Percentiles rank a stretch among this genome's conserved stretches.
Evolutionary conservation across 306 rosid species (phyloP).

Genomic region (Canavalia ensiformis): DNA sequence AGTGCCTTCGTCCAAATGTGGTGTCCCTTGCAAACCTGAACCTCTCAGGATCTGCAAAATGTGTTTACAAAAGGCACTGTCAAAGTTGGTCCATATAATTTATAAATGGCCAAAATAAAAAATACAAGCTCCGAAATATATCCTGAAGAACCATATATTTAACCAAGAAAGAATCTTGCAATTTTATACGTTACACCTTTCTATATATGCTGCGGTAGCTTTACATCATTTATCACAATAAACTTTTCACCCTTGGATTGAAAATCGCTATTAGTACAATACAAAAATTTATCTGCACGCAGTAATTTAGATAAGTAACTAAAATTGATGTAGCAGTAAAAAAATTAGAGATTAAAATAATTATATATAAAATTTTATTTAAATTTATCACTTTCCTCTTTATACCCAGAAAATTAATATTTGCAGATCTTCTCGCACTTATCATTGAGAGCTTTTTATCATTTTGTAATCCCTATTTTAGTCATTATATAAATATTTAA

Average conservation of each 20-base stretch:
- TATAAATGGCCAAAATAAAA: neutral
- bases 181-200: too few relatives aligned
- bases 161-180: neutral
- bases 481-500: too few relatives aligned
- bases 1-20: conserved; percentile 83
- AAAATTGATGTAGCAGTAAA: too few relatives aligned
- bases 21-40: conserved; percentile 92
- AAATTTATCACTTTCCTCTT: too few relatives aligned
- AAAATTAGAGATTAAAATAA: too few relatives aligned
- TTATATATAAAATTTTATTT: too few relatives aligned
- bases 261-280: neutral
- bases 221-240: neutral
- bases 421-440: too few relatives aligned
- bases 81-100: neutral
- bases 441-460: too few relatives aligned
- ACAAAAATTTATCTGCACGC: neutral
- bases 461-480: too few relatives aligned
- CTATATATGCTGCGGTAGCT: neutral
- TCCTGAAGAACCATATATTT: neutral
- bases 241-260: neutral
- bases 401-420: too few relatives aligned
- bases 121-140: neutral
- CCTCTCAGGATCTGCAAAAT: conserved; percentile 76
- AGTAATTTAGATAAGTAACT: too few relatives aligned
- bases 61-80: neutral